A percentile compares a stretch with the other conserved stretches of the same genome.
These are phyloP conservation scores for Scenedesmus sp. DNA, from an alignment of 163 green algal species.

Conservation along the genomic window DNA sequence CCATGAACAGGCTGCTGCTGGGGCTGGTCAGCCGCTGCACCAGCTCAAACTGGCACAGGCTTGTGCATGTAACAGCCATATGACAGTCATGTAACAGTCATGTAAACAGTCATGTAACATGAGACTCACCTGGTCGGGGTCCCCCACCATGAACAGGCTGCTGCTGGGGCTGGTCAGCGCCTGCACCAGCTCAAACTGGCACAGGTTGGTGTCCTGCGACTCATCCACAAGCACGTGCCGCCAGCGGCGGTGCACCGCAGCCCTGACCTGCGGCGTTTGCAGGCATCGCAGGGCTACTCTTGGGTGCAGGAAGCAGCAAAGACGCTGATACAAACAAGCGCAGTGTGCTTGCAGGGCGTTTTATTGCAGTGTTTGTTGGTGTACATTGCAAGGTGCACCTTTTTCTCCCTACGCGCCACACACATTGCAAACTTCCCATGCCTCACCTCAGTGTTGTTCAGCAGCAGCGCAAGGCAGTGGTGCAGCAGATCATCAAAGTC, in stretches of 20 bases:
- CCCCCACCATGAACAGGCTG: constrained; percentile 65
- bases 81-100: too few species aligned
- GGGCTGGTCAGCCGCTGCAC: not conserved
- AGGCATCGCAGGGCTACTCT: not conserved
- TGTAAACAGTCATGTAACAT: too few species aligned
- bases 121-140: constrained; percentile 53
- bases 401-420: too few species aligned
- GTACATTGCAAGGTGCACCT: too few species aligned
- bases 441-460: not conserved
- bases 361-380: not conserved
- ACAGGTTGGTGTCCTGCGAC: constrained; percentile 60
- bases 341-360: too few species aligned
- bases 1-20: not conserved
- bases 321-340: too few species aligned
- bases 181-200: constrained; percentile 60
- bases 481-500: constrained; percentile 56
- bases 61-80: too few species aligned
- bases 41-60: too few species aligned
- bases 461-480: not conserved
- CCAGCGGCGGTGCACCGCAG: constrained; percentile 3
- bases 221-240: constrained; percentile 61
- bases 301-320: not conserved
- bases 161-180: constrained; percentile 42
- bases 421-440: not conserved
- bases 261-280: not conserved